Conservation (phyloP, 2,329 filamentous ascomycete genomes). For the Penicillium olsonii region DNA sequence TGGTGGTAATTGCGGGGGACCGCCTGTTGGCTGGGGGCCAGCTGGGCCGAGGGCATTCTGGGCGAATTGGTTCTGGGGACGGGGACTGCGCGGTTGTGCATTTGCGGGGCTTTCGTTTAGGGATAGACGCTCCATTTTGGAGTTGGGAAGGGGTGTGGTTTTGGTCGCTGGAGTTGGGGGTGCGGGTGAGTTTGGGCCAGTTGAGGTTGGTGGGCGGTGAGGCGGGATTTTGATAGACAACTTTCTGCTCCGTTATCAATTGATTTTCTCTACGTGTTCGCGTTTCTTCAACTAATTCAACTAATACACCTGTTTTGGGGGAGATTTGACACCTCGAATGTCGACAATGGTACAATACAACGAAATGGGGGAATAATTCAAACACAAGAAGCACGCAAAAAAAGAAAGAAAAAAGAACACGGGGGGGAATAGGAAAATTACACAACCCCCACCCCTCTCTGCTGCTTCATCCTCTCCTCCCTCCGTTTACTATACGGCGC, state of each 20-base stretch:
- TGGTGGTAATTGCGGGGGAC: constrained; percentile 58
- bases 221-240: no score
- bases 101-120: constrained; percentile 35
- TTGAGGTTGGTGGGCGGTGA: no score
- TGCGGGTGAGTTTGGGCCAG: no score
- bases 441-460: constrained; percentile 35
- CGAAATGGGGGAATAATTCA: constrained; percentile 20
- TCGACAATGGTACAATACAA: constrained; percentile 10
- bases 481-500: constrained; percentile 41
- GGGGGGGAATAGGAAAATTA: constrained; percentile 1
- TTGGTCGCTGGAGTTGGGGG: no score
- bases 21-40: constrained; percentile 33
- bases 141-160: no score
- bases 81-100: constrained; percentile 23
- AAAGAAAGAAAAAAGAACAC: constrained; percentile 7
- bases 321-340: no score
- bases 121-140: constrained; percentile 39
- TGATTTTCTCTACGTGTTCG: no score
- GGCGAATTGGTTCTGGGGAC: constrained; percentile 30
- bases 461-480: constrained; percentile 41
- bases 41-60: constrained; percentile 30
- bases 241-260: no score
- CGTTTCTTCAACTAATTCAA: no score
- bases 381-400: constrained; percentile 4
- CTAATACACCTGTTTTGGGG: no score